Evolutionary conservation across 208 protist genomes (phyloP), one percentile per base, ranked within the genome.

Genomic region (Wallacemonas sp.): DNA sequence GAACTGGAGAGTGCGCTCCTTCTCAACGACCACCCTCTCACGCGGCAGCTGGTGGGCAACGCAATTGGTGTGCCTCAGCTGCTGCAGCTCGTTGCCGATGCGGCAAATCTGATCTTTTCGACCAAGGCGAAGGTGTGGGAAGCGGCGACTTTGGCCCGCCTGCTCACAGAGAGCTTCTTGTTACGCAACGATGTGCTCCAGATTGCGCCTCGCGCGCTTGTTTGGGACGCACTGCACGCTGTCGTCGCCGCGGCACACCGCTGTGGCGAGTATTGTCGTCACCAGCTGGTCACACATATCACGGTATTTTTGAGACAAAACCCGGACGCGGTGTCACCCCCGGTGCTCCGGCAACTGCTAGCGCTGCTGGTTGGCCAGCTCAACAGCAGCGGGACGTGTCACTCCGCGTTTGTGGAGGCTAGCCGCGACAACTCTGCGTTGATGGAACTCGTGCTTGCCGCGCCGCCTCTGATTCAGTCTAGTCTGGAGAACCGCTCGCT

Each of bases 211-310:
- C 66, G 77, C 51, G 70, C 73, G 62, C 63, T 96, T 21, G 24
- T 94, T 30, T 96, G 88, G 86, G 91, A 96, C 68, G 79, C 79
- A 15, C 75, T 96, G 55, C 91, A 96, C 61, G 86, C 86, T 30
- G 88, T 96, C 15, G 83, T 96, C 17, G 75, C 80, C 24, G 84
- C 91, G 11, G 85, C 85, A 8, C 86, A 94, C 73, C 74, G 77
- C 17, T 92, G 88, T 60, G 82, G 86, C 36, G 59, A 68, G 31
- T 73, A 84, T 62, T 80, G 88, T 66, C 85, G 90, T 47, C 67
- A 88, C 28, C 61, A 90, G 53, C 66, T 93, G 42, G 49, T 96
- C 9, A 84, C 77, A 39, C 79, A 80, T 73, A 70, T 94, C 49
- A 88, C 82, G 33, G 39, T 36, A 30, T 89, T 94, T 75, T 73